A percentile compares a stretch with the other conserved stretches of the same genome.
Conservation (phyloP, 768 basidiomycete species). For the Agrocybe chaxingu region DNA sequence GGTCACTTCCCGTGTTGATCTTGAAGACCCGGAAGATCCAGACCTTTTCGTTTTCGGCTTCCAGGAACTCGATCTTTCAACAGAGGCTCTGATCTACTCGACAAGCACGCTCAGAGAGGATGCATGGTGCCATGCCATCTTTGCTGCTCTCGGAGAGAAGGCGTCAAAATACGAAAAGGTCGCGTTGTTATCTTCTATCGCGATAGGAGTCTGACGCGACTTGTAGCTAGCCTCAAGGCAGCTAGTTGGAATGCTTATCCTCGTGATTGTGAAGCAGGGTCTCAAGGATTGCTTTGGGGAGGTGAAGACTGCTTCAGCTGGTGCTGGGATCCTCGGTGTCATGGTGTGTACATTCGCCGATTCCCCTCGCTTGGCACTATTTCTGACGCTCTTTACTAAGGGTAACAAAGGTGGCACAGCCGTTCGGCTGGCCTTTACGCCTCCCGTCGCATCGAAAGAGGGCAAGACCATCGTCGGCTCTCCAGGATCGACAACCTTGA, state of each 20-base stretch:
- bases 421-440: constrained; percentile 56
- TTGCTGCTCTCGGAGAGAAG: constrained; percentile 71
- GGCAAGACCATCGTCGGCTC: constrained; percentile 9
- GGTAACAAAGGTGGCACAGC: constrained; percentile 84
- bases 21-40: constrained; percentile 38
- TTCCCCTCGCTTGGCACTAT: not conserved
- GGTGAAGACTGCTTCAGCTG: constrained; percentile 50
- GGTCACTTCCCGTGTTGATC: constrained; percentile 16
- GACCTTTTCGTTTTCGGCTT: constrained; percentile 77
- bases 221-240: constrained; percentile 68
- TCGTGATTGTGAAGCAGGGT: constrained; percentile 60
- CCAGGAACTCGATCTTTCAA: constrained; percentile 77
- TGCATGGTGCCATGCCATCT: constrained; percentile 64
- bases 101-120: constrained; percentile 63
- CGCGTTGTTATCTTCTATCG: not conserved
- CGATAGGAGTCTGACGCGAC: not conserved
- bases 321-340: constrained; percentile 73
- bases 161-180: constrained; percentile 67
- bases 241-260: constrained; percentile 79
- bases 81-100: constrained; percentile 75
- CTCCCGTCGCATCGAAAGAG: constrained; percentile 22
- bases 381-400: constrained; percentile 29
- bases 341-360: constrained; percentile 46
- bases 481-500: constrained; percentile 47
- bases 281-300: constrained; percentile 50